Conservation (phyloP, 108 stramenopile species). For the Skeletonema tropicum region DNA sequence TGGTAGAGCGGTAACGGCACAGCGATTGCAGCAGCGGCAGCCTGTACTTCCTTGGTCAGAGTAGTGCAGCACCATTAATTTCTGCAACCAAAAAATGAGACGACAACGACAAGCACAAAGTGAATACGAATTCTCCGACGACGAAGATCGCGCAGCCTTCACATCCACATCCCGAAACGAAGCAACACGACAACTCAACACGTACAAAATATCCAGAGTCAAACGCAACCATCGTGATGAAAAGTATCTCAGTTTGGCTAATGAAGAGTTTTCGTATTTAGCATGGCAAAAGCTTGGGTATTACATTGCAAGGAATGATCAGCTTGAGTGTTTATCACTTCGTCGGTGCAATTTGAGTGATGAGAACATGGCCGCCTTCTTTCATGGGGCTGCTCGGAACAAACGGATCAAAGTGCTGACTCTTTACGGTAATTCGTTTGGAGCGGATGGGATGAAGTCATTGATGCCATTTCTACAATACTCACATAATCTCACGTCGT, state of each 20-base stretch:
- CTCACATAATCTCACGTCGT: background rate
- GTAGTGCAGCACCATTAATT: too few relatives aligned
- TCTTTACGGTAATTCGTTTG: background rate
- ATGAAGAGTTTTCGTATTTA: background rate
- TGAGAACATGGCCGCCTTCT: background rate
- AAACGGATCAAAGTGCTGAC: background rate
- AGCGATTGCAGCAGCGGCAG: too few relatives aligned
- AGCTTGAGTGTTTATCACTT: background rate
- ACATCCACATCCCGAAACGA: background rate
- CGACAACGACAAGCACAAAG: background rate
- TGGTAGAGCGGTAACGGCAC: too few relatives aligned
- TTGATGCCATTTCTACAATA: background rate
- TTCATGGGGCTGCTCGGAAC: background rate
- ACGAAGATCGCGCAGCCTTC: background rate
- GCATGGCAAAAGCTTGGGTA: conserved; percentile 4
- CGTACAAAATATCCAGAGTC: background rate
- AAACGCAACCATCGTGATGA: background rate
- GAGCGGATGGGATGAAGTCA: background rate
- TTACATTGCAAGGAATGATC: conserved; percentile 7
- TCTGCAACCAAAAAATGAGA: background rate
- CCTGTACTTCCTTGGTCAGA: background rate
- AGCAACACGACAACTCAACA: background rate
- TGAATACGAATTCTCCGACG: background rate
- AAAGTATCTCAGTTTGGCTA: background rate
- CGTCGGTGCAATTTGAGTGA: background rate